Conservation (phyloP, 352 stramenopile genomes). For the Pythium monospermum region DNA sequence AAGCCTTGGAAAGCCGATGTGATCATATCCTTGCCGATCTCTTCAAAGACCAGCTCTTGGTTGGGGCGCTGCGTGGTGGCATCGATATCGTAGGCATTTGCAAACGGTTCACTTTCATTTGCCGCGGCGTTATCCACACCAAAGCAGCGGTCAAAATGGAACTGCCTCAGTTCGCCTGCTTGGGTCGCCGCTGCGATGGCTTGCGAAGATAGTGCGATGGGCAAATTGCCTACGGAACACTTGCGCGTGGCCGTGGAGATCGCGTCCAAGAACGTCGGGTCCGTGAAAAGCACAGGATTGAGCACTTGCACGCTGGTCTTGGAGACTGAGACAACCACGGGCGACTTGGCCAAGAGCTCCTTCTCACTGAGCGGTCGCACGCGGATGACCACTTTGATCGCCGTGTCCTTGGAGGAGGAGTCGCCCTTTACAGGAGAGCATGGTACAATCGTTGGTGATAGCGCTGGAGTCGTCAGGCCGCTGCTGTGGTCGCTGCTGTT, state of each 20-base stretch:
- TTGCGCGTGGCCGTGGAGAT: conserved; percentile 25
- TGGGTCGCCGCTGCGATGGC: conserved; percentile 29
- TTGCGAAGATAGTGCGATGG: conserved; percentile 25
- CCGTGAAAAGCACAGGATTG: conserved; percentile 54
- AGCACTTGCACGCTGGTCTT: conserved; percentile 52
- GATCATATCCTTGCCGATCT: conserved; percentile 67
- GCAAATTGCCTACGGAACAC: conserved; percentile 17
- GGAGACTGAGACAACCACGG: conserved; percentile 47
- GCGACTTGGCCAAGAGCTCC: conserved; percentile 42
- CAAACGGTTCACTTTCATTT: conserved; percentile 32
- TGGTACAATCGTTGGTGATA: neutral
- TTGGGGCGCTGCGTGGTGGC: conserved; percentile 40
- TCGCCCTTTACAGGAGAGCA: neutral
- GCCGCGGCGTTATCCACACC: conserved; percentile 29
- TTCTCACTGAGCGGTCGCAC: conserved; percentile 57
- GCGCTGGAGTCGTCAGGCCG: neutral
- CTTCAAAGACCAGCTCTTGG: conserved; percentile 73
- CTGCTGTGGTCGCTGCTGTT: neutral
- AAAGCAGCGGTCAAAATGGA: conserved; percentile 81
- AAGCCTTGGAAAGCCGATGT: conserved; percentile 75
- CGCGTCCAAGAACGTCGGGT: conserved; percentile 44
- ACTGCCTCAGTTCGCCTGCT: conserved; percentile 52
- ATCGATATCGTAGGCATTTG: conserved; percentile 38
- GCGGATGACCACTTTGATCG: conserved; percentile 74
- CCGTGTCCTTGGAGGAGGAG: conserved; percentile 22